phyloP scores from a whole-genome alignment of 495 filamentous ascomycete genomes.

The Tetracladium marchalianum region DNA sequence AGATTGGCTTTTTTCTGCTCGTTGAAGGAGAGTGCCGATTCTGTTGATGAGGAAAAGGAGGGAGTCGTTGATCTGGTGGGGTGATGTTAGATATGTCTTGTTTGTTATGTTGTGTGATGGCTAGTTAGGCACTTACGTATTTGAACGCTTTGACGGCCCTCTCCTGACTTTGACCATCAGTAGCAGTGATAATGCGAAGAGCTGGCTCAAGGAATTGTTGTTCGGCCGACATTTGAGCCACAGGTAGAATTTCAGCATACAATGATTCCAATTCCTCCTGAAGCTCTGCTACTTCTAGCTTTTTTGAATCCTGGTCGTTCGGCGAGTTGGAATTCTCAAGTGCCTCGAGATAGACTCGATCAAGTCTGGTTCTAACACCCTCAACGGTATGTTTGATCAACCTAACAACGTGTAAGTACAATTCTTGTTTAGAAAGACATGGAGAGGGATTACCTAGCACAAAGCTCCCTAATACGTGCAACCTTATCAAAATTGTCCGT shows the following conservation, averaged over 20 bases:
- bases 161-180: constrained; percentile 24
- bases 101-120: background rate
- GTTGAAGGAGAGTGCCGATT: constrained; percentile 9
- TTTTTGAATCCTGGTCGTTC: constrained; percentile 5
- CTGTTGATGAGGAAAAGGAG: constrained; percentile 13
- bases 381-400: constrained; percentile 39
- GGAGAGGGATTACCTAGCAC: constrained; percentile 17
- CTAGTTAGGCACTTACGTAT: constrained; percentile 25
- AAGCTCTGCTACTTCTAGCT: constrained; percentile 21
- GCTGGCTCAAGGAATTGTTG: constrained; percentile 51
- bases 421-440: background rate
- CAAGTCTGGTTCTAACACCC: constrained; percentile 31
- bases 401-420: constrained; percentile 11
- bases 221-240: constrained; percentile 51
- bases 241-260: constrained; percentile 50
- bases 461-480: constrained; percentile 30
- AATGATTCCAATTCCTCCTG: constrained; percentile 52
- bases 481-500: constrained; percentile 26
- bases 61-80: constrained; percentile 16
- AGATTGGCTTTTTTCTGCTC: constrained; percentile 14
- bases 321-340: constrained; percentile 7
- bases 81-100: background rate
- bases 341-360: constrained; percentile 35
- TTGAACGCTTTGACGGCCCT: constrained; percentile 27
- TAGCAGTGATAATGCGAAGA: constrained; percentile 28